Evolutionary conservation across 192 early-diverging fungal genomes (phyloP), one percentile per base, ranked within the genome.

Genomic region (Coemansia sp.): DNA sequence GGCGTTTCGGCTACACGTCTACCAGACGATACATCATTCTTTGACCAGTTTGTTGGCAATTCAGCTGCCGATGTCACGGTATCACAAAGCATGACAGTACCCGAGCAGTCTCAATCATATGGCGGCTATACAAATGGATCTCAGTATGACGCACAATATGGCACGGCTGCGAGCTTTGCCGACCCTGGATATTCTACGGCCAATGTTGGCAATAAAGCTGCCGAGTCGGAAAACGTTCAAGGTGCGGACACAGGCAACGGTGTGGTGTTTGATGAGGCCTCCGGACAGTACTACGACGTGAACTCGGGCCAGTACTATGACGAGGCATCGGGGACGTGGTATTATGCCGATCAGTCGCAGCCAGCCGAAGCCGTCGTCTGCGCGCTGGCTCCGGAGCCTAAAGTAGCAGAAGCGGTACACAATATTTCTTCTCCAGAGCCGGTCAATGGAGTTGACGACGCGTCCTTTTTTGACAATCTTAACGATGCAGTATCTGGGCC

Each of bases 291-390:
- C 59, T 81, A 81, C 20, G 78, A 81, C 47, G 64, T 69, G 5
- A 63, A 60, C 46, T 64, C 73, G 42, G 78, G 78, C 10, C 73
- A 81, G 60, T 81, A 75, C 44, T 81, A 71, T 24, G 78, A 81
- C 48, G 50, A 71, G 12, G 63, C 54, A 9, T 61, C 72, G 15
- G 73, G 65, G 3, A 56, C 56, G 18, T 81, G 78, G 78, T 81
- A 81, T 46, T 72, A 81, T 28, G 68, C 66, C 10, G 57, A 81
- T 24, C 68, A 66, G 46, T 50, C 34, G 2, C 5, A 38, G 8
- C 48, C 58, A n/a, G 15, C 5, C 26, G 38, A 56, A 10, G 8
- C 15, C 1, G 7, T 3, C 1, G 14, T 34, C 53, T 26, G 14
- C 14, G 15, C 59, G 0, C 10, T 10, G 9, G 17, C 47, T 14